Evolutionary conservation across 192 early-diverging fungal genomes (phyloP), one percentile per base, ranked within the genome.

Genomic region (Entomortierella parvispora): DNA sequence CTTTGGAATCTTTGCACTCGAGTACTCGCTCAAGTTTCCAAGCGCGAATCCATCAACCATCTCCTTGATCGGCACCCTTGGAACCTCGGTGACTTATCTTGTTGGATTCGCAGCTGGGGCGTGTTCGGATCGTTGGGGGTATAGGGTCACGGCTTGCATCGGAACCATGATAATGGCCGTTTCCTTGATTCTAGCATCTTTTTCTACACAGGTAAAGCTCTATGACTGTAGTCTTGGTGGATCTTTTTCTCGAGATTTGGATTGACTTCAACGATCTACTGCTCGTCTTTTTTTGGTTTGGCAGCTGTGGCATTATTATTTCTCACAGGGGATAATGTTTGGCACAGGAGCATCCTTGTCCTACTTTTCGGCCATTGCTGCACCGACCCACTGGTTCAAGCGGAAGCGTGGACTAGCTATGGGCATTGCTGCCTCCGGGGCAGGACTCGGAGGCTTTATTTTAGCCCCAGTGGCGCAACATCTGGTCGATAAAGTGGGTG

Each of bases 241-340:
- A n/a, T n/a, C n/a, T n/a, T n/a, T n/a, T n/a, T n/a, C n/a, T n/a
- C n/a, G n/a, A n/a, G n/a, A n/a, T n/a, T n/a, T n/a, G n/a, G n/a
- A n/a, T n/a, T n/a, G n/a, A n/a, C n/a, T n/a, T n/a, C n/a, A n/a
- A n/a, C n/a, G n/a, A n/a, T n/a, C n/a, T n/a, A 11, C 17, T 58
- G 34, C 1, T 11, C 23, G 5, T n/a, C n/a, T 23, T 23, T 20
- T 23, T 33, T 6, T n/a, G n/a, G 26, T 47, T 28, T 40, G 0
- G 2, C 40, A 90, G 85, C 60, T 90, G 0, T 93, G 92, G 92
- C 91, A 94, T 34, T 77, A 94, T 1, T 85, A 91, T 50, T 65
- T 92, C 31, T 88, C 91, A 2, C 93, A 94, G 63, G 91, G 91
- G 3, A 54, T 93, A 6, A 31, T 95, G 52, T 90, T 91, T 70